Evolutionary conservation across 495 filamentous ascomycete genomes (phyloP).

Genomic region (Penicillium flavigenum): DNA sequence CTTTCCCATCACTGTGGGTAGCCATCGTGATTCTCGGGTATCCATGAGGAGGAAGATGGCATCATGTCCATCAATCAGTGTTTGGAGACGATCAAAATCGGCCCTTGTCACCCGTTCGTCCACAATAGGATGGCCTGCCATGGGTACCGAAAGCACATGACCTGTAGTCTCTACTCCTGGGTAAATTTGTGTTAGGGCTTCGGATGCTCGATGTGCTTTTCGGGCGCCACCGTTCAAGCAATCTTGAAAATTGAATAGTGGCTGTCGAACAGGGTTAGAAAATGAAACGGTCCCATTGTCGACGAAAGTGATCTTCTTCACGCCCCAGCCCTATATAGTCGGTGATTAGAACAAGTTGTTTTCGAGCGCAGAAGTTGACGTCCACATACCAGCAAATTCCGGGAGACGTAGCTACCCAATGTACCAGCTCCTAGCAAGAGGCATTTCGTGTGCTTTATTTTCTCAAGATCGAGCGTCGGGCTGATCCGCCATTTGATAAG

Average conservation of each 20-base stretch:
- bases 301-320: constrained; percentile 93
- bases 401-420: constrained; percentile 86
- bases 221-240: constrained; percentile 80
- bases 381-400: constrained; percentile 68
- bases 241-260: constrained; percentile 85
- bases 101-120: constrained; percentile 62
- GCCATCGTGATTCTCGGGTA: constrained; percentile 88
- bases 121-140: constrained; percentile 86
- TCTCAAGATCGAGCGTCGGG: constrained; percentile 80
- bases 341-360: background rate
- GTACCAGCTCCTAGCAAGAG: constrained; percentile 94
- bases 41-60: constrained; percentile 96
- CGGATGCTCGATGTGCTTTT: constrained; percentile 81
- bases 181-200: constrained; percentile 81
- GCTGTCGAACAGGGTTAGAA: constrained; percentile 96
- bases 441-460: constrained; percentile 87
- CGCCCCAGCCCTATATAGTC: constrained; percentile 73
- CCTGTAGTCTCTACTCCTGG: constrained; percentile 82
- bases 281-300: constrained; percentile 94
- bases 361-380: background rate
- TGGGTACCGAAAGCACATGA: constrained; percentile 80
- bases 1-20: constrained; percentile 98
- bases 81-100: constrained; percentile 73
- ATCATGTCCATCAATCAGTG: constrained; percentile 83
- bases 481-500: constrained; percentile 98